Base-by-base conservation (phyloP, 768 basidiomycete species). In the Agaricus sinodeliciosus region DNA sequence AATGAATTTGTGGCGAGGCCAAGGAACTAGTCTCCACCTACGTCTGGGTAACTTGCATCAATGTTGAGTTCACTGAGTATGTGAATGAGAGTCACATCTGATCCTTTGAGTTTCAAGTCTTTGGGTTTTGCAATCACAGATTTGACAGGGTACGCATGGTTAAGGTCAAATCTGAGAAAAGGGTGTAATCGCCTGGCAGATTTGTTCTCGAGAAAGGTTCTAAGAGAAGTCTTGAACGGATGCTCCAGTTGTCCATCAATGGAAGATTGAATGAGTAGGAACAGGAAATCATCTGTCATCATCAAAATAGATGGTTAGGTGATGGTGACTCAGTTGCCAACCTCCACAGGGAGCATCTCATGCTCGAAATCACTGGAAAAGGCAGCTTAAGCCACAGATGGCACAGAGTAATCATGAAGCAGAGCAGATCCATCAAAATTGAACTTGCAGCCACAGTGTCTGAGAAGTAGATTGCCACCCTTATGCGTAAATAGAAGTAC, bases 401-500 rank as follows among this genome's bases (percentile, higher is more conserved):
- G 25, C n/a, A 39, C 15, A 0, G 48, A 18, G 9, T 19, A 7
- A 9, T 41, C 26, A 28, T 28, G 19, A 9, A 56, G 46, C 1
- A 62, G 44, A 15, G 61, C 37, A 4, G 67, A 59, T 3, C 75
- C 69, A 52, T 79, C 72, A 39, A 76, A 67, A 3, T 36, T 41
- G 22, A 36, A 45, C 12, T 28, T 15, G 8, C 39, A 36, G 0
- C 57, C 58, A 67, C 69, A 72, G 36, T 74, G 70, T 9, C 66
- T 67, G 0, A 82, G 62, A 2, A 67, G 49, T 12, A 78, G 67
- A 18, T 63, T 60, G 2, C 78, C 79, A 0, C 78, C 78, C 50
- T 73, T 63, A 56, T 80, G 74, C 0, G 57, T 18, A 0, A 73
- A 72, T 13, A 77, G 78, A 43, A 78, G 69, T 12, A 76, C 68